phyloP scores from a whole-genome alignment of 805 yeast genomes.

The Spathaspora sp. region DNA sequence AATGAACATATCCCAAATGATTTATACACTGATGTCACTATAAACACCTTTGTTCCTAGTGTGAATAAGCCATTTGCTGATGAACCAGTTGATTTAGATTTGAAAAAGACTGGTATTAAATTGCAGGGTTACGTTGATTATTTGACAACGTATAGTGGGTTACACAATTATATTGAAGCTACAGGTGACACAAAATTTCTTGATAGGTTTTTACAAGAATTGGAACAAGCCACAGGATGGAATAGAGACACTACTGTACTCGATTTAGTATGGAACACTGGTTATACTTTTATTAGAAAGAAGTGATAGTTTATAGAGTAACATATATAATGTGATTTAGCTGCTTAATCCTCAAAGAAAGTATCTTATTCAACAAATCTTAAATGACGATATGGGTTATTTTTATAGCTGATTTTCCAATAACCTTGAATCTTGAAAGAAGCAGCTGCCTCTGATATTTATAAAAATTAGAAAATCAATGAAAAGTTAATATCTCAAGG shows the following conservation, averaged over 20 bases:
- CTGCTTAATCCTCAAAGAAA: too few relatives aligned
- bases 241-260: constrained; percentile 35
- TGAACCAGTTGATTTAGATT: constrained; percentile 17
- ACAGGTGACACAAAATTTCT: constrained; percentile 31
- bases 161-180: constrained; percentile 49
- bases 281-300: constrained; percentile 46
- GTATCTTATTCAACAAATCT: too few relatives aligned
- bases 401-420: too few relatives aligned
- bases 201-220: constrained; percentile 28
- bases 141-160: constrained; percentile 68
- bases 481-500: too few relatives aligned
- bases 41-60: constrained; percentile 23
- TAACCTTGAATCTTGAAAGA: too few relatives aligned
- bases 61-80: constrained; percentile 11
- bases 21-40: constrained; percentile 36
- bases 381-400: too few relatives aligned
- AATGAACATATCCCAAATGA: constrained; percentile 38
- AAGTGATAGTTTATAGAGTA: constrained; percentile 5
- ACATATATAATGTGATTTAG: too few relatives aligned
- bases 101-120: constrained; percentile 37
- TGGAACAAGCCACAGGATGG: constrained; percentile 47
- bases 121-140: constrained; percentile 49
- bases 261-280: constrained; percentile 47
- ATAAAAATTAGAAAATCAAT: too few relatives aligned
- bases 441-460: too few relatives aligned